Conservation (phyloP, 2,329 filamentous ascomycete genomes). For the Cercospora zeina region DNA sequence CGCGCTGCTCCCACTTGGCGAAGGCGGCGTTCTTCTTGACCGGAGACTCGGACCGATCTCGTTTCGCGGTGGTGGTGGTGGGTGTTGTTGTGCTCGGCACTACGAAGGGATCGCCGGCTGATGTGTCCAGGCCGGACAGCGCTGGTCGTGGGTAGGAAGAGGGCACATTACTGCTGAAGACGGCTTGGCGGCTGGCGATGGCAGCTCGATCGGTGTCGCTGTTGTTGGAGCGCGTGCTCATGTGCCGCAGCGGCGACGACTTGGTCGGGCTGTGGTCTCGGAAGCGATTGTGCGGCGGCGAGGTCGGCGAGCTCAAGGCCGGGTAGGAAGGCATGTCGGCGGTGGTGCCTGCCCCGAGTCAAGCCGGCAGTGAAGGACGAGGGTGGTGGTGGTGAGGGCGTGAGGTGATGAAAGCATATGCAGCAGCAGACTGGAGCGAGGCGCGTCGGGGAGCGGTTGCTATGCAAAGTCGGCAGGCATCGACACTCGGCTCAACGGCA, state of each 20-base stretch:
- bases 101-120: slow-evolving; percentile 37
- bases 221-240: slow-evolving; percentile 39
- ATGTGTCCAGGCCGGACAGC: slow-evolving; percentile 33
- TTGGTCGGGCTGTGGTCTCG: slow-evolving; percentile 40
- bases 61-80: slow-evolving; percentile 32
- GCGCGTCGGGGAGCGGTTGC: slow-evolving; percentile 20
- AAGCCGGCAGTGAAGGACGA: slow-evolving; percentile 2
- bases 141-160: slow-evolving; percentile 33
- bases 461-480: slow-evolving; percentile 19
- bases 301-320: slow-evolving; percentile 34
- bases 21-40: slow-evolving; percentile 43
- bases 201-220: slow-evolving; percentile 38
- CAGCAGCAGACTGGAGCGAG: background rate
- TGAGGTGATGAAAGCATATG: background rate
- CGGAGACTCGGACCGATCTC: slow-evolving; percentile 40
- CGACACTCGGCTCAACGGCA: background rate
- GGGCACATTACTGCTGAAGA: slow-evolving; percentile 37
- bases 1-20: slow-evolving; percentile 37
- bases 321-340: slow-evolving; percentile 32
- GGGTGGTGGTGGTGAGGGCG: slow-evolving; percentile 8
- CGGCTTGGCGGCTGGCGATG: slow-evolving; percentile 35
- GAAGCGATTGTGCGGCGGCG: slow-evolving; percentile 38
- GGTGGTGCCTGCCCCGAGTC: slow-evolving; percentile 19
- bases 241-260: slow-evolving; percentile 40
- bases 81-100: slow-evolving; percentile 23